Conservation (phyloP, 257 asterid species). For the Fraxinus pennsylvanica region DNA sequence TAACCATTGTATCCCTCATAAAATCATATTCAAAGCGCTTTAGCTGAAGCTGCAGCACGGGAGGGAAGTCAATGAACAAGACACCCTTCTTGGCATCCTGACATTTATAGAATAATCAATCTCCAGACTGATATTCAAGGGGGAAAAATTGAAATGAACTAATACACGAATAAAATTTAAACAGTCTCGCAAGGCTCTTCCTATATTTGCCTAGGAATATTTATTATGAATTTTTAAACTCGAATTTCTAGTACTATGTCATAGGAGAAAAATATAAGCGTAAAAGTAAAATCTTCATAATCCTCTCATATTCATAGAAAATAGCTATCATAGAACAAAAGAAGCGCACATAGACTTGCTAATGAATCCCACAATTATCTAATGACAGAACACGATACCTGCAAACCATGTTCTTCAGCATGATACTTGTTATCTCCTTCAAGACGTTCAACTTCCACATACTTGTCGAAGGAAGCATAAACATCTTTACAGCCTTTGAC, state of each 20-base stretch:
- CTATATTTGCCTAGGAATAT: neutral
- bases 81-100: conserved; percentile 95
- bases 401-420: conserved; percentile 86
- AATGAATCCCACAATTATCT: conserved; percentile 5
- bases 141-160: conserved; percentile 13
- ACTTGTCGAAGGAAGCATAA: conserved; percentile 82
- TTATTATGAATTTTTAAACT: neutral
- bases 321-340: neutral
- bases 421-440: conserved; percentile 90
- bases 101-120: conserved; percentile 28
- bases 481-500: conserved; percentile 86
- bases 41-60: conserved; percentile 82
- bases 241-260: neutral
- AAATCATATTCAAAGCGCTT: conserved; percentile 87
- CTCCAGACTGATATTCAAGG: conserved; percentile 9
- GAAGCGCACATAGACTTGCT: neutral
- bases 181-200: neutral
- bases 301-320: neutral
- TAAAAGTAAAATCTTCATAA: neutral
- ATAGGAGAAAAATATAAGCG: neutral
- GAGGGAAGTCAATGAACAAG: conserved; percentile 85
- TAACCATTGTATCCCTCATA: conserved; percentile 89
- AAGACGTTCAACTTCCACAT: conserved; percentile 88
- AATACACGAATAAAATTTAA: neutral
- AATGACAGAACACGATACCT: conserved; percentile 43